Conservation (phyloP, 805 yeast species). For the Kregervanrija pseudodelftensis region DNA sequence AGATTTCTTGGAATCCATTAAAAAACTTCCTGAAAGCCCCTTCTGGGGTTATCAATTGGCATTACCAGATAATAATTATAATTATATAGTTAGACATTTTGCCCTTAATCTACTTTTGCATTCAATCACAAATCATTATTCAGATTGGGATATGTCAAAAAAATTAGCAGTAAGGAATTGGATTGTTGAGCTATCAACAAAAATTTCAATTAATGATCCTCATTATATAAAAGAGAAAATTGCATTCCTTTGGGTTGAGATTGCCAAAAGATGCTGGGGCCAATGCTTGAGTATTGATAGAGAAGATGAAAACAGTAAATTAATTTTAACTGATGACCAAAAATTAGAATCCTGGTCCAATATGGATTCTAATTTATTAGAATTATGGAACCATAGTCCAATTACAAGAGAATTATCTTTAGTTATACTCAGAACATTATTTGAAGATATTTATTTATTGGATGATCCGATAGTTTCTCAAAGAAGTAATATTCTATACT, state of each 20-base stretch:
- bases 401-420: slow-evolving; percentile 70
- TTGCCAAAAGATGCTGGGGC: slow-evolving; percentile 93
- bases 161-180: slow-evolving; percentile 68
- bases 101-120: slow-evolving; percentile 77
- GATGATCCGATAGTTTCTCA: slow-evolving; percentile 89
- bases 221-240: slow-evolving; percentile 85
- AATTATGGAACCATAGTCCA: slow-evolving; percentile 62
- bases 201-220: slow-evolving; percentile 62
- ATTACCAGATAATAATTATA: slow-evolving; percentile 48
- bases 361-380: slow-evolving; percentile 74
- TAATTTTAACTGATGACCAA: slow-evolving; percentile 36
- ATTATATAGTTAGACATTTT: slow-evolving; percentile 77
- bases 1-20: slow-evolving; percentile 65
- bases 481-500: slow-evolving; percentile 68
- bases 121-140: slow-evolving; percentile 56
- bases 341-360: slow-evolving; percentile 68
- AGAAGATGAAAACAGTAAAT: slow-evolving; percentile 2
- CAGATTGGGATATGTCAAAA: slow-evolving; percentile 46
- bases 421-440: slow-evolving; percentile 73
- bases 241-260: slow-evolving; percentile 84
- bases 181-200: slow-evolving; percentile 71
- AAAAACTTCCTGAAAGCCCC: slow-evolving; percentile 76
- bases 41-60: slow-evolving; percentile 89
- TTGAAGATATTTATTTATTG: slow-evolving; percentile 86
- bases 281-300: slow-evolving; percentile 34